Percentiles rank a stretch among this genome's conserved stretches.
Conservation (phyloP, 768 basidiomycete species). For the Fomitopsis serialis region DNA sequence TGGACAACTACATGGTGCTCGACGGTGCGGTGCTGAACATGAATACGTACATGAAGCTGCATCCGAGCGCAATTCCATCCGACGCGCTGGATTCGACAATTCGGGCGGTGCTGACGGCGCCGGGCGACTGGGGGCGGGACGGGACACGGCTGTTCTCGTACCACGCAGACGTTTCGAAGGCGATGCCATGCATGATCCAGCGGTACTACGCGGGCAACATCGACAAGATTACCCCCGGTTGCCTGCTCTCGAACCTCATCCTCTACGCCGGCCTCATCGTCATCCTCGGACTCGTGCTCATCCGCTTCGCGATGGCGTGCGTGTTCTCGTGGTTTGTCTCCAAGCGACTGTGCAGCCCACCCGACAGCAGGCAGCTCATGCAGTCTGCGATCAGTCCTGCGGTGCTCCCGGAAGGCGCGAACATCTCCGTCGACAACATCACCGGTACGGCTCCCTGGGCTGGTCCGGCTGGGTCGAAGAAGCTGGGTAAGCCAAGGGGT, state of each 20-base stretch:
- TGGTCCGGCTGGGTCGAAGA: constrained; percentile 44
- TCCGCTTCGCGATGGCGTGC: constrained; percentile 94
- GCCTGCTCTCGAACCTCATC: constrained; percentile 85
- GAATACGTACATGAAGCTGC: constrained; percentile 73
- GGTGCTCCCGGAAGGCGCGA: constrained; percentile 95
- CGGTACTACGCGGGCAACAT: constrained; percentile 93
- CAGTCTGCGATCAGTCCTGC: constrained; percentile 88
- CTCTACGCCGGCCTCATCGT: constrained; percentile 88
- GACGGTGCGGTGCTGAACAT: constrained; percentile 95
- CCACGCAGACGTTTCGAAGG: constrained; percentile 53
- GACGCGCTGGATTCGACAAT: constrained; percentile 83
- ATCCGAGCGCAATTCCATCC: constrained; percentile 57
- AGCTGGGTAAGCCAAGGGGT: constrained; percentile 38
- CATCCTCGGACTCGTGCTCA: constrained; percentile 85
- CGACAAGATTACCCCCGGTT: constrained; percentile 94
- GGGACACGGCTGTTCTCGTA: constrained; percentile 85
- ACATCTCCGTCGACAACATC: constrained; percentile 85
- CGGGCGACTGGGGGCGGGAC: constrained; percentile 68
- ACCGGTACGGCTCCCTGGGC: constrained; percentile 96
- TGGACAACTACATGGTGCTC: constrained; percentile 76
- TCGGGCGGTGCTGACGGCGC: constrained; percentile 59
- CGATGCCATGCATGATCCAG: constrained; percentile 75
- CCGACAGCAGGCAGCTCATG: constrained; percentile 64
- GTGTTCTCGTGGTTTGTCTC: constrained; percentile 97
- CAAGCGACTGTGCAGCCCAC: constrained; percentile 71